Percentiles rank a stretch among this genome's conserved stretches.
Evolutionary conservation across 257 asterid genomes (phyloP).

Genomic region (Capsicum pubescens): DNA sequence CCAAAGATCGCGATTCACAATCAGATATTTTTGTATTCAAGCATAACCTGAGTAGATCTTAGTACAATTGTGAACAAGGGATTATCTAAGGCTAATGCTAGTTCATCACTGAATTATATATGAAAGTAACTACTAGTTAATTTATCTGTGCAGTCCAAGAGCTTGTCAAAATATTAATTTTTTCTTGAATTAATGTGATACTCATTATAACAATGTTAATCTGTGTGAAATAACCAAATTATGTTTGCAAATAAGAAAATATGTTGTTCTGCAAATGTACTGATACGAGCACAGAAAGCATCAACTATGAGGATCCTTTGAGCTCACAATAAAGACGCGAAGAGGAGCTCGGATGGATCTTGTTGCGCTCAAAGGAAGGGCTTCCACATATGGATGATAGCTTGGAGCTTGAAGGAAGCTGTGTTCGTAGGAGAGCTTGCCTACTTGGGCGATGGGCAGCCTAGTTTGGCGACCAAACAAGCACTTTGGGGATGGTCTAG

Average conservation of each 20-base stretch:
- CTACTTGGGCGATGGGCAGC: too few species aligned
- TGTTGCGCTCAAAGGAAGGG: too few species aligned
- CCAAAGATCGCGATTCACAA: too few species aligned
- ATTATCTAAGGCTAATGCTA: background rate
- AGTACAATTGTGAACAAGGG: background rate
- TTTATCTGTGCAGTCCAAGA: background rate
- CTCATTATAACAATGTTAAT: background rate
- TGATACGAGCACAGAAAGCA: too few species aligned
- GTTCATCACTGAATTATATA: background rate
- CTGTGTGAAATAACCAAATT: background rate
- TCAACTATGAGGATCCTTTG: too few species aligned
- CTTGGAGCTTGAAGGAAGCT: too few species aligned
- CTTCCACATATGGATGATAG: too few species aligned
- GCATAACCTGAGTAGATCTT: background rate
- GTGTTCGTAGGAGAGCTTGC: too few species aligned
- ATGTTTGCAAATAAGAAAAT: background rate
- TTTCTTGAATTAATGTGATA: background rate
- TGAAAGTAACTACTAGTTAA: background rate
- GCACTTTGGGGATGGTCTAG: too few species aligned
- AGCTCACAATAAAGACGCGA: too few species aligned
- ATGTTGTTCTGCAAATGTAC: slow-evolving; percentile 11
- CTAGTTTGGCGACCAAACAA: too few species aligned
- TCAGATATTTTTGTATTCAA: background rate
- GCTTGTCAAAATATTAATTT: background rate
- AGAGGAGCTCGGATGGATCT: too few species aligned